Conservation (phyloP, 305 asterid genomes). For the Salvia sclarea region DNA sequence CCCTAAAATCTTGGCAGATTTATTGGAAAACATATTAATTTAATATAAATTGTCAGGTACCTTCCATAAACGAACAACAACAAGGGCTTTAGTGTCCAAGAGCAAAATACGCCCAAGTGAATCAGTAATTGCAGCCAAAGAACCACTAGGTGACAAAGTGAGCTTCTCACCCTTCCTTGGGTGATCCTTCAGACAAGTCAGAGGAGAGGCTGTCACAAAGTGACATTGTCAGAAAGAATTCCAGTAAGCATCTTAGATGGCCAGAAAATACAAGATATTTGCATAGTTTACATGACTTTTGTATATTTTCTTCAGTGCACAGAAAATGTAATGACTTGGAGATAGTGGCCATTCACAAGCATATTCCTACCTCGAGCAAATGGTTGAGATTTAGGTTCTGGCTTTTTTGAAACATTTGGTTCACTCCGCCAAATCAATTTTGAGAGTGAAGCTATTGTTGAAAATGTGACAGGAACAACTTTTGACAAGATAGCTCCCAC, state of each 20-base stretch:
- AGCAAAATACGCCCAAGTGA: slow-evolving; percentile 95
- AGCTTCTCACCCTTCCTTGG: slow-evolving; percentile 98
- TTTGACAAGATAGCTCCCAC: slow-evolving; percentile 94
- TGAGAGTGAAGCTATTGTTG: slow-evolving; percentile 82
- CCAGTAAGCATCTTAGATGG: slow-evolving; percentile 18
- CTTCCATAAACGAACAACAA: slow-evolving; percentile 97
- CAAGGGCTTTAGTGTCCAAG: slow-evolving; percentile 90
- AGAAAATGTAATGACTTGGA: not conserved
- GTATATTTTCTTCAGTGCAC: not conserved
- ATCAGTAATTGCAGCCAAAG: slow-evolving; percentile 95
- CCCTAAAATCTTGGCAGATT: not conserved
- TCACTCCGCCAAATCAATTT: slow-evolving; percentile 90
- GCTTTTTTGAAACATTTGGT: slow-evolving; percentile 46
- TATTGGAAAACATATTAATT: slow-evolving; percentile 1
- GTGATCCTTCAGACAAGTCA: slow-evolving; percentile 89
- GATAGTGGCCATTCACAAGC: not conserved
- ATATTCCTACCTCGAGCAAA: slow-evolving; percentile 71
- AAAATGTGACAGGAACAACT: slow-evolving; percentile 94
- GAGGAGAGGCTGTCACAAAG: slow-evolving; percentile 72
- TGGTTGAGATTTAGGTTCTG: slow-evolving; percentile 75
- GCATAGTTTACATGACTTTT: slow-evolving; percentile 12
- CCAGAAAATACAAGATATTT: slow-evolving; percentile 7
- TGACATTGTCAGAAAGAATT: slow-evolving; percentile 17
- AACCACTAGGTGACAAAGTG: slow-evolving; percentile 90
- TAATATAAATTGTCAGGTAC: slow-evolving; percentile 36